phyloP scores from a whole-genome alignment of 2,329 filamentous ascomycete species.

The Fusarium bactridioides region DNA sequence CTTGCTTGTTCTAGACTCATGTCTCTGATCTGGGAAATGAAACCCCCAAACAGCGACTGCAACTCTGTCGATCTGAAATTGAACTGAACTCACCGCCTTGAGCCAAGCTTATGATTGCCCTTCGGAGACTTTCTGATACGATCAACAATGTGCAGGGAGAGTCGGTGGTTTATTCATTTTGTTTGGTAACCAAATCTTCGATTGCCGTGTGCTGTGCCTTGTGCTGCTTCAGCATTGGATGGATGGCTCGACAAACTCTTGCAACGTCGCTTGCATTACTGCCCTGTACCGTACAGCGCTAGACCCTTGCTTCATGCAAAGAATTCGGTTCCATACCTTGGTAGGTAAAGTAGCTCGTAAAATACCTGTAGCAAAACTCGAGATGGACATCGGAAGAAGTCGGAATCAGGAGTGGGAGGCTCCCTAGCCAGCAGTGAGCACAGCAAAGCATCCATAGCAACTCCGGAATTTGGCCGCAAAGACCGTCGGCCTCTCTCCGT shows the following conservation, averaged over 20 bases:
- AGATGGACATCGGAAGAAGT: constrained; percentile 29
- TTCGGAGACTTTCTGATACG: not conserved
- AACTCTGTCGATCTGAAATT: constrained; percentile 20
- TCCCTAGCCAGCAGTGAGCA: not conserved
- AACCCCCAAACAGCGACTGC: constrained; percentile 18
- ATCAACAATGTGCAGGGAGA: constrained; percentile 2
- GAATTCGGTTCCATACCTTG: constrained; percentile 9
- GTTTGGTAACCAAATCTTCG: constrained; percentile 36
- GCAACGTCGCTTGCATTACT: constrained; percentile 31
- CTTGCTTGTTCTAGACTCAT: constrained; percentile 27
- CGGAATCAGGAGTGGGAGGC: constrained; percentile 29
- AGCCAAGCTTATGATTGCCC: constrained; percentile 1
- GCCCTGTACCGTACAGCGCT: constrained; percentile 15
- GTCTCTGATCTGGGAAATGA: constrained; percentile 25
- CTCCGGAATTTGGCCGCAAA: constrained; percentile 19
- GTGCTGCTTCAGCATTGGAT: not conserved
- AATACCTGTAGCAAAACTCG: constrained; percentile 17
- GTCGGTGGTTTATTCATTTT: constrained; percentile 32
- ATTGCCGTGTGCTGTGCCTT: constrained; percentile 6
- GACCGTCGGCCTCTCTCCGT: constrained; percentile 25
- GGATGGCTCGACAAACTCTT: constrained; percentile 26
- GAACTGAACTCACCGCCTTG: constrained; percentile 31
- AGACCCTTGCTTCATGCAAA: constrained; percentile 30
- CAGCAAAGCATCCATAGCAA: not conserved
- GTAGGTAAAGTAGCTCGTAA: constrained; percentile 19